phyloP scores from a whole-genome alignment of 139 green algal species.

The Asterochloris sp. region DNA sequence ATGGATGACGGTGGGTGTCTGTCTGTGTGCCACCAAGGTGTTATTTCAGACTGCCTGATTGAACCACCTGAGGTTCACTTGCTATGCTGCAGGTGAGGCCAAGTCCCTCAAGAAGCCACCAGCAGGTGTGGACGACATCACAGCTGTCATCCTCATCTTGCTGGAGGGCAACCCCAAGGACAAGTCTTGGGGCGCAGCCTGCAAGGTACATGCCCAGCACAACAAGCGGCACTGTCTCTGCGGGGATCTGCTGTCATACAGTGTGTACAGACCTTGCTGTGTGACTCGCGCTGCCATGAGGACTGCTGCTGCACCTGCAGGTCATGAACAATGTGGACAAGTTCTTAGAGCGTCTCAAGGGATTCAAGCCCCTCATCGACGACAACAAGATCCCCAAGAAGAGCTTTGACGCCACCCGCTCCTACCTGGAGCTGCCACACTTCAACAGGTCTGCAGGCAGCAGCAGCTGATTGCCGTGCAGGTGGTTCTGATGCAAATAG shows the following conservation, averaged over 20 bases:
- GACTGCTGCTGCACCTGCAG: constrained; percentile 42
- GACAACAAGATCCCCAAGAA: constrained; percentile 68
- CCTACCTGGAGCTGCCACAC: constrained; percentile 80
- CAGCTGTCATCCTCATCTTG: constrained; percentile 80
- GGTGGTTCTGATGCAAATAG: too few relatives aligned
- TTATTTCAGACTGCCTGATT: too few relatives aligned
- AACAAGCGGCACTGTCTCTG: too few relatives aligned
- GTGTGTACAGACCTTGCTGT: neutral
- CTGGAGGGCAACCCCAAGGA: constrained; percentile 88
- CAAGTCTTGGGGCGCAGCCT: constrained; percentile 74
- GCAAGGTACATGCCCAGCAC: neutral
- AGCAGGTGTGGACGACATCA: constrained; percentile 85
- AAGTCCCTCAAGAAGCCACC: constrained; percentile 90
- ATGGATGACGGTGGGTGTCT: neutral
- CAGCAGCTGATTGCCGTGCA: too few relatives aligned
- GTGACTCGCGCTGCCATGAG: neutral
- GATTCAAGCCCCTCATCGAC: constrained; percentile 87
- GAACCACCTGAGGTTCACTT: neutral
- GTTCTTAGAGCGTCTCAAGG: constrained; percentile 83
- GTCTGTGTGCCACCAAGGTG: neutral
- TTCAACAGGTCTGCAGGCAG: constrained; percentile 60
- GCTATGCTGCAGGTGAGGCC: constrained; percentile 55
- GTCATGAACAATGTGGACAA: constrained; percentile 89
- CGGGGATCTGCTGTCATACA: too few relatives aligned
- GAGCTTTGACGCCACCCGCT: constrained; percentile 69